A percentile compares a stretch with the other conserved stretches of the same genome.
Evolutionary conservation across 257 asterid genomes (phyloP).

Genomic region (Coffea canephora): DNA sequence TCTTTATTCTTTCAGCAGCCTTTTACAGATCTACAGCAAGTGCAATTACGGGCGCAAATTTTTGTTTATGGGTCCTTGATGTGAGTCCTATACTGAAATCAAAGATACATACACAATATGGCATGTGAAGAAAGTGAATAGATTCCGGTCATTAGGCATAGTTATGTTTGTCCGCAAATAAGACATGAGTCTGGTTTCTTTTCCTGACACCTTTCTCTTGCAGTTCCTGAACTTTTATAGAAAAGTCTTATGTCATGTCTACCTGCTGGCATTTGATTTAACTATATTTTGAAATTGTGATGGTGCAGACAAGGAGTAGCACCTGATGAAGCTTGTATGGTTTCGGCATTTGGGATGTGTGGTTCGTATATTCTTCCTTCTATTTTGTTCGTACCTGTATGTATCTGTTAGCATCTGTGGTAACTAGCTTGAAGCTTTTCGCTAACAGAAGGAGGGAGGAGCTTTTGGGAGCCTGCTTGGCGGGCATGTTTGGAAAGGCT

Average conservation of each 20-base stretch:
- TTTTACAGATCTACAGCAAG: constrained; percentile 92
- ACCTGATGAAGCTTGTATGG: constrained; percentile 97
- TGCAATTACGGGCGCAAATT: constrained; percentile 95
- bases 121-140: background rate
- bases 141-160: background rate
- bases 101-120: background rate
- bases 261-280: background rate
- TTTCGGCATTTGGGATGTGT: constrained; percentile 81
- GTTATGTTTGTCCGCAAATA: background rate
- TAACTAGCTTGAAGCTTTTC: constrained; percentile 1
- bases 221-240: background rate
- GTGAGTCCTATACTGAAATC: constrained; percentile 44
- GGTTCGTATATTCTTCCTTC: constrained; percentile 34
- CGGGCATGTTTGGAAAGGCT: constrained; percentile 70
- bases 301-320: constrained; percentile 82
- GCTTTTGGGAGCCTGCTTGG: constrained; percentile 88
- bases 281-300: constrained; percentile 21
- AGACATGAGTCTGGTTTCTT: background rate
- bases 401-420: constrained; percentile 15
- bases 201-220: background rate
- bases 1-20: constrained; percentile 79
- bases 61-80: constrained; percentile 96
- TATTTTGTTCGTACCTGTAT: constrained; percentile 7
- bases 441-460: constrained; percentile 73
- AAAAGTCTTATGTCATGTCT: background rate